Evolutionary conservation across 2,329 filamentous ascomycete genomes (phyloP).

Genomic region (Cladosporium austrohemisphaericum): DNA sequence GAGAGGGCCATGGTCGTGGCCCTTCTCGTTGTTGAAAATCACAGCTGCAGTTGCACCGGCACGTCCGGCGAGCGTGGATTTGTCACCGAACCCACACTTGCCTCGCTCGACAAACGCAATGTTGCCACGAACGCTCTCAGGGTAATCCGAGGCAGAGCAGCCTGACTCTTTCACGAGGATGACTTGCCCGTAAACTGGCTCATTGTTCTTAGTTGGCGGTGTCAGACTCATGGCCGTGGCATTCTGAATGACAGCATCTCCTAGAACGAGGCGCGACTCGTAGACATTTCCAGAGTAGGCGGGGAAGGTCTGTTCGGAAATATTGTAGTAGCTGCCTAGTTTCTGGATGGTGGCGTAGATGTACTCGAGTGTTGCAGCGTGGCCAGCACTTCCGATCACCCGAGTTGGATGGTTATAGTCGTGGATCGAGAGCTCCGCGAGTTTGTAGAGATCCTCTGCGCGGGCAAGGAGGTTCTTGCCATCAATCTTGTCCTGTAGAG

Average conservation of each 20-base stretch:
- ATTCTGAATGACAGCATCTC: conserved; percentile 56
- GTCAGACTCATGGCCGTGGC: conserved; percentile 36
- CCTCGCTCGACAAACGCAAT: conserved; percentile 69
- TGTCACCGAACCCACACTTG: conserved; percentile 65
- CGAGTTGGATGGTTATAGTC: conserved; percentile 67
- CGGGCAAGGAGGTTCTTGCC: conserved; percentile 55
- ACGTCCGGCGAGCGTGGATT: conserved; percentile 62
- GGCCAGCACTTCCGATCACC: conserved; percentile 33
- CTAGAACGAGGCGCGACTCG: conserved; percentile 45
- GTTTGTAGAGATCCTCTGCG: conserved; percentile 58
- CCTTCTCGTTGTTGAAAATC: conserved; percentile 67
- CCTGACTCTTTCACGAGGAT: conserved; percentile 51
- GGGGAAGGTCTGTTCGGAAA: conserved; percentile 46
- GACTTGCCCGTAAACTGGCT: conserved; percentile 15
- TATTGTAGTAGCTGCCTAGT: conserved; percentile 58
- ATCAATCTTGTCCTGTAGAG: conserved; percentile 56
- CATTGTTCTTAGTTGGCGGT: conserved; percentile 57
- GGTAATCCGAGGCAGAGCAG: conserved; percentile 61
- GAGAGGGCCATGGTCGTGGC: conserved; percentile 52
- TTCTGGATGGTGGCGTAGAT: conserved; percentile 33
- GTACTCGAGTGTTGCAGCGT: conserved; percentile 39
- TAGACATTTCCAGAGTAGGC: conserved; percentile 30
- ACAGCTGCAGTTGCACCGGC: conserved; percentile 67
- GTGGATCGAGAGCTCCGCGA: conserved; percentile 56
- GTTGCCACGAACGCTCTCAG: conserved; percentile 53